A percentile compares a stretch with the other conserved stretches of the same genome.
phyloP scores from a whole-genome alignment of 192 early-diverging fungal species.

The Podila verticillata region DNA sequence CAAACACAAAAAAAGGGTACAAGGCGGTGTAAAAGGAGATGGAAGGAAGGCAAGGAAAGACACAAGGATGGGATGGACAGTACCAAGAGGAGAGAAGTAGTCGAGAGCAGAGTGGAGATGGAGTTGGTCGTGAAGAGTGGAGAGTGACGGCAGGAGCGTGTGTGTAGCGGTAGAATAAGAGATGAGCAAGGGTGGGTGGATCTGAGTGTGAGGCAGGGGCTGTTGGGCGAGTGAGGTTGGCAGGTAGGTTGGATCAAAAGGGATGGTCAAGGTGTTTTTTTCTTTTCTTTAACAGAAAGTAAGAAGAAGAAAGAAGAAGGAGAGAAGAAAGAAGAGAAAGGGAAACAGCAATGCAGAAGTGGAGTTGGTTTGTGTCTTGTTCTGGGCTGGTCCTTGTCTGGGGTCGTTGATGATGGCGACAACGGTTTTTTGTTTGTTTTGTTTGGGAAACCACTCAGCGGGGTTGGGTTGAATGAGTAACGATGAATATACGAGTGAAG shows the following conservation, averaged over 20 bases:
- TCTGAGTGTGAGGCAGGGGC: not conserved
- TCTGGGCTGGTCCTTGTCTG: too few species aligned
- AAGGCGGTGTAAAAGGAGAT: not conserved
- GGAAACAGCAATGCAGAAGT: not conserved
- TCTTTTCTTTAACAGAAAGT: not conserved
- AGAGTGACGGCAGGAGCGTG: not conserved
- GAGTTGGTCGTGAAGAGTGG: not conserved
- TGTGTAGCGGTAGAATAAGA: not conserved
- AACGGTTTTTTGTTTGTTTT: too few species aligned
- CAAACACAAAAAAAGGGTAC: not conserved
- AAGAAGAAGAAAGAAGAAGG: conserved; percentile 1
- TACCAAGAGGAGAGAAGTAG: not conserved
- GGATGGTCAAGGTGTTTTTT: not conserved
- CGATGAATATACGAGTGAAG: too few species aligned
- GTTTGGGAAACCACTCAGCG: too few species aligned
- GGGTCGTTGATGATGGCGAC: too few species aligned
- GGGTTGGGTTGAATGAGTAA: too few species aligned
- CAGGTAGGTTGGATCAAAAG: not conserved
- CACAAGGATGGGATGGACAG: not conserved
- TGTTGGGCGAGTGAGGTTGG: not conserved
- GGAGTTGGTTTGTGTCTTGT: too few species aligned
- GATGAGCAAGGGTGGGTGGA: conserved; percentile 1
- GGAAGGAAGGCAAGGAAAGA: not conserved
- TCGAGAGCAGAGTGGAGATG: not conserved
- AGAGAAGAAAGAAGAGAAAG: not conserved